A percentile compares a stretch with the other conserved stretches of the same genome.
Conservation (phyloP, 2,329 filamentous ascomycete genomes). For the Ophiostoma quercus region DNA sequence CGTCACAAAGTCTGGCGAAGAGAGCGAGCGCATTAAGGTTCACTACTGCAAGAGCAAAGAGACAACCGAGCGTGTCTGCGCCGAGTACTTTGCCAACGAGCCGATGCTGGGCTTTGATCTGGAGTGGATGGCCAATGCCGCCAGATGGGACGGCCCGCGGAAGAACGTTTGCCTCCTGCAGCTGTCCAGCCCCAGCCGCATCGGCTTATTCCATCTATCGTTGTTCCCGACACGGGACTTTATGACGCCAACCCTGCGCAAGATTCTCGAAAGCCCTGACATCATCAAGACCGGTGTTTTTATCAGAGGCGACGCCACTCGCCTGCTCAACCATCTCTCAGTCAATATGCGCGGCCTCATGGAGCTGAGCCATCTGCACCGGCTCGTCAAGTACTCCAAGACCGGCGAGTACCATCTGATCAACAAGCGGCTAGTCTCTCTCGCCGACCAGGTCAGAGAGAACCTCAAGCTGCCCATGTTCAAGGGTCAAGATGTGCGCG, state of each 20-base stretch:
- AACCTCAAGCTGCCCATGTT: slow-evolving; percentile 67
- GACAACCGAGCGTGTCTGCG: slow-evolving; percentile 61
- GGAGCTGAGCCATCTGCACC: slow-evolving; percentile 79
- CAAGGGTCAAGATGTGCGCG: slow-evolving; percentile 65
- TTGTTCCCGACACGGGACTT: slow-evolving; percentile 54
- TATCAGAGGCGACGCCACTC: slow-evolving; percentile 65
- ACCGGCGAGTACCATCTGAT: slow-evolving; percentile 49
- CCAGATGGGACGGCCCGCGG: slow-evolving; percentile 47
- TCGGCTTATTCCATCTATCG: slow-evolving; percentile 78
- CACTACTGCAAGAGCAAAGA: slow-evolving; percentile 70
- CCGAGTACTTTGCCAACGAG: slow-evolving; percentile 61
- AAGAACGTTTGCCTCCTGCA: slow-evolving; percentile 77
- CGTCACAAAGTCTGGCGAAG: neutral
- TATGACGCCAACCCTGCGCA: slow-evolving; percentile 63
- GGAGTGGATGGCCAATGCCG: slow-evolving; percentile 65
- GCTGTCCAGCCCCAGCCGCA: slow-evolving; percentile 67
- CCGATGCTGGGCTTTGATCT: slow-evolving; percentile 80
- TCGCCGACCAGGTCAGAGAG: slow-evolving; percentile 66
- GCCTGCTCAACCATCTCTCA: slow-evolving; percentile 60
- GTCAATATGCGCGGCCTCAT: slow-evolving; percentile 64
- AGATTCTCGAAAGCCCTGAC: slow-evolving; percentile 63
- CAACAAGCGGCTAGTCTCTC: slow-evolving; percentile 59
- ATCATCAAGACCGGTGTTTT: slow-evolving; percentile 73
- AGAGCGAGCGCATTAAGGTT: slow-evolving; percentile 50
- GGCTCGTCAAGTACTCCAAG: slow-evolving; percentile 63